Evolutionary conservation across 441 rosid species (phyloP).

Genomic region (Syzygium syzygioides): DNA sequence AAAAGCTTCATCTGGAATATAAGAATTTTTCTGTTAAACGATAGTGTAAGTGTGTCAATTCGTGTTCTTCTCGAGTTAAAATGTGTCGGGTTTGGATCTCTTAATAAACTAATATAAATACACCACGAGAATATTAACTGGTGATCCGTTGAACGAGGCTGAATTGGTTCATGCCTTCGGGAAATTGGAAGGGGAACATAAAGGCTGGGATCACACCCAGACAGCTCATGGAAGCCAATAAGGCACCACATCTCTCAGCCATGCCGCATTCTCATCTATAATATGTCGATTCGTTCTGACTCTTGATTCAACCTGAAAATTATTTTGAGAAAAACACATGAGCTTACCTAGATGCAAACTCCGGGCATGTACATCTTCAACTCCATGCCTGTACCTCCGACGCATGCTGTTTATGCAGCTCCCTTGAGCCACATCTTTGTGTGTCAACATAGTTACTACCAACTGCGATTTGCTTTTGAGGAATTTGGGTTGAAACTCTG

Average conservation of each 20-base stretch:
- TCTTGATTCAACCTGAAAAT: neutral
- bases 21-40: neutral
- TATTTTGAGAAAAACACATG: neutral
- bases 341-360: neutral
- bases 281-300: neutral
- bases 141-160: neutral
- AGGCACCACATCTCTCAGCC: neutral
- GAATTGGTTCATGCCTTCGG: neutral
- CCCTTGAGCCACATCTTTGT: neutral
- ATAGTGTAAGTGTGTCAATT: neutral
- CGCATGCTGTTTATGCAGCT: neutral
- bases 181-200: neutral
- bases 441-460: neutral
- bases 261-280: neutral
- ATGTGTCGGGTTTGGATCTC: too few relatives aligned
- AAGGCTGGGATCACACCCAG: neutral
- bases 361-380: neutral
- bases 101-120: too few relatives aligned
- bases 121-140: too few relatives aligned
- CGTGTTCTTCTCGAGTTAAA: too few relatives aligned
- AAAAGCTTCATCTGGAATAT: neutral
- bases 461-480: neutral
- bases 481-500: neutral
- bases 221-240: neutral
- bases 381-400: neutral